Base-by-base conservation (phyloP, 352 stramenopile species). In the Globisporangium yorkense region DNA sequence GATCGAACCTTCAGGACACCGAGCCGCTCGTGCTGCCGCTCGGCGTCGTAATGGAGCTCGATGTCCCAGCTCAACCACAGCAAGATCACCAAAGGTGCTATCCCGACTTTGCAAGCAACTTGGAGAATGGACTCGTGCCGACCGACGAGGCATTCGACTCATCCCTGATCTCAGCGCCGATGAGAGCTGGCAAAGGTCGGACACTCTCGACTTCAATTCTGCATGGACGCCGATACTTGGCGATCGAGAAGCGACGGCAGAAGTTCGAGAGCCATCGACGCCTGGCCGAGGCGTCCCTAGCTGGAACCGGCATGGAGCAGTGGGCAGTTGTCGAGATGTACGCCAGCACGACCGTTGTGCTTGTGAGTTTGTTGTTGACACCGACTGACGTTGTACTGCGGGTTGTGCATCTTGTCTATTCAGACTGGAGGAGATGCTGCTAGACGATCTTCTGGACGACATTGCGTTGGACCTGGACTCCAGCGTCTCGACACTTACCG, bases 321-420 rank as follows among this genome's bases (percentile, higher is more conserved):
- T 71, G 53, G 39, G 68, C 65, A 5, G 69, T 89, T 21, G 79
- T 89, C 51, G 79, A 89, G 62, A 77, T 87, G 79, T 86, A 55
- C 51, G 75, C 77, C 18, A 2, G 1, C 2, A n/a, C 24, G 18
- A 5, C 31, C 10, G n/a, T 40, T 45, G 9, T 15, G 6, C 10
- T 24, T 51, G 59, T 15, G 27, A 27, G 24, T 27, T 27, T 27
- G 24, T 27, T 27, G 24, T 27, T 27, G 24, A 12, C 1, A 16
- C 3, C 16, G 7, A 45, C 43, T 57, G 21, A 59, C 21, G 16
- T 53, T 37, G 18, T 41, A 18, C 6, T 45, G 20, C 51, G 13
- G 2, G 2, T 51, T 21, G 7, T 16, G 43, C 12, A 15, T 9
- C 44, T 37, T 10, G 33, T 37, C 33, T 37, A 37, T 54, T 9